phyloP scores from a whole-genome alignment of 2,329 filamentous ascomycete species.

The Lizonia empirigonia region DNA sequence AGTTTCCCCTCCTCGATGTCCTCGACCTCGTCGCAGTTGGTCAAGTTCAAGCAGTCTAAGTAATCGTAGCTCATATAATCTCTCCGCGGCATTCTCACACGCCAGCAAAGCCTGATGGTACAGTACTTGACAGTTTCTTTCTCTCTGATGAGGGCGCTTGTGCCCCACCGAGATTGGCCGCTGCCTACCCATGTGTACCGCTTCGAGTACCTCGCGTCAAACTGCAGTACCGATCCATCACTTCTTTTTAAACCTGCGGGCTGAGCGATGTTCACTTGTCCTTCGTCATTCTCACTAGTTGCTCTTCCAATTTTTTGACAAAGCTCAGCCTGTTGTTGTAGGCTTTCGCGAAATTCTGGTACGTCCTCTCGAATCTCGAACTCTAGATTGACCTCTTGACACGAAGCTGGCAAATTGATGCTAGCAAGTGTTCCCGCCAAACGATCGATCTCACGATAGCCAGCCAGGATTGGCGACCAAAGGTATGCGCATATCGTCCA shows the following conservation, averaged over 20 bases:
- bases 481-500: constrained; percentile 30
- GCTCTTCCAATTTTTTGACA: constrained; percentile 9
- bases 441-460: constrained; percentile 12
- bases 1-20: neutral
- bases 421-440: constrained; percentile 6
- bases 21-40: constrained; percentile 1
- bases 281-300: neutral
- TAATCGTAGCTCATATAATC: constrained; percentile 35
- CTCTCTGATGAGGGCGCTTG: constrained; percentile 8
- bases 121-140: constrained; percentile 16
- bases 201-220: constrained; percentile 17
- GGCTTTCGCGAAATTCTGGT: constrained; percentile 3
- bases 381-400: constrained; percentile 34
- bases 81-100: constrained; percentile 23
- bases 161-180: constrained; percentile 17
- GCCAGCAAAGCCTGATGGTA: constrained; percentile 30
- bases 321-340: constrained; percentile 9
- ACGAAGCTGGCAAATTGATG: constrained; percentile 22
- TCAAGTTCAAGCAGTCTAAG: constrained; percentile 26
- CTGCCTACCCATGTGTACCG: constrained; percentile 26
- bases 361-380: constrained; percentile 26
- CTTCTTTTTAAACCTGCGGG: constrained; percentile 7
- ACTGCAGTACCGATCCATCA: constrained; percentile 17
- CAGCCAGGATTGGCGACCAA: constrained; percentile 12
- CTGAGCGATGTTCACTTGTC: neutral